Conservation (phyloP, 345 rosid species). For the Citropsis articulata region DNA sequence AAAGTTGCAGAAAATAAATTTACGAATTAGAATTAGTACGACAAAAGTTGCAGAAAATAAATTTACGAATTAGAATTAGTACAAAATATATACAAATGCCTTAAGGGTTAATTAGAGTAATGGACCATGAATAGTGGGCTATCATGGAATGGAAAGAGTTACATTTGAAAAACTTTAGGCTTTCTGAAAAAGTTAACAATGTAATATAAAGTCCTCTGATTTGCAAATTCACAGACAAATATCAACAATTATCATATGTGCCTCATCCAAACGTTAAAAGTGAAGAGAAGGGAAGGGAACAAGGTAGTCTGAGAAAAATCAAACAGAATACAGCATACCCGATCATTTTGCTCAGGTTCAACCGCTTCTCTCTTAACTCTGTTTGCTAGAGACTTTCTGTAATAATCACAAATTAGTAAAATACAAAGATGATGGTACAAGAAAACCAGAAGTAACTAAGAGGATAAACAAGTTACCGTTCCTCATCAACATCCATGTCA, state of each 20-base stretch:
- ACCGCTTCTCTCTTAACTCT: constrained; percentile 77
- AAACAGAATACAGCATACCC: constrained; percentile 34
- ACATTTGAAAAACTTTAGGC: neutral
- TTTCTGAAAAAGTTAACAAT: neutral
- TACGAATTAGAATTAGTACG: neutral
- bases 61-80: neutral
- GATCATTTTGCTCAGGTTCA: constrained; percentile 60
- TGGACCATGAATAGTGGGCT: neutral
- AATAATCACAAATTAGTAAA: constrained; percentile 14
- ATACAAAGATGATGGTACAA: neutral
- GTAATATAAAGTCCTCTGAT: neutral
- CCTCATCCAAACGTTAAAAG: neutral
- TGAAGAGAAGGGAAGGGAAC: neutral
- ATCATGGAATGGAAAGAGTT: neutral
- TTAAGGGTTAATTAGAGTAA: neutral
- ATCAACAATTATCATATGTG: neutral
- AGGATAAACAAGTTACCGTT: constrained; percentile 41
- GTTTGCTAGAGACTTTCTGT: constrained; percentile 65
- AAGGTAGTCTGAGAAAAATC: neutral
- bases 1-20: neutral
- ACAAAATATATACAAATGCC: neutral
- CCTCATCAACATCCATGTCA: constrained; percentile 78
- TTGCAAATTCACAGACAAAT: neutral
- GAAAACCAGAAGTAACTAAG: neutral
- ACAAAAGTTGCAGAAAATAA: neutral